These are phyloP conservation scores for Acer yangbiense DNA, from an alignment of 345 rosid species.

Conservation along the genomic window DNA sequence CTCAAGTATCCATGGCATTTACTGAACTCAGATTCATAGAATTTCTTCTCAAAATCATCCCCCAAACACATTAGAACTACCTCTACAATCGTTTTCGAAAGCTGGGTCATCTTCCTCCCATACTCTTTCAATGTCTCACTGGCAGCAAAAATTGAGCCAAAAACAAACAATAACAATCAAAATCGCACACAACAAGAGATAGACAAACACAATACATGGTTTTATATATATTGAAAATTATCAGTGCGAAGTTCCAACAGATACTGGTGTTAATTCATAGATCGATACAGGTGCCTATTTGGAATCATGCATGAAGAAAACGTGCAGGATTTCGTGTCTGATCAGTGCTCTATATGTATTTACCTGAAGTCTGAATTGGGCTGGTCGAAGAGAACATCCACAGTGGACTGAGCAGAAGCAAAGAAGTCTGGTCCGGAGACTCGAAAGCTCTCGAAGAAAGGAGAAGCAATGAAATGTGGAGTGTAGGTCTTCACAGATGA, in stretches of 20 bases:
- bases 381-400: conserved; percentile 6
- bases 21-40: conserved; percentile 22
- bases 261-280: no score
- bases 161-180: background rate
- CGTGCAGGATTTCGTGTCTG: no score
- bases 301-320: no score
- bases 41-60: conserved; percentile 17
- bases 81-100: conserved; percentile 15
- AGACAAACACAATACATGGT: no score
- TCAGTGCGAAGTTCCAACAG: no score
- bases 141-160: background rate
- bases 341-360: no score
- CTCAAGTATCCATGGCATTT: conserved; percentile 33
- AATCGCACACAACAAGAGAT: background rate
- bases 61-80: conserved; percentile 17
- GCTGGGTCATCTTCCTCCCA: conserved; percentile 23
- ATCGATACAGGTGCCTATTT: no score
- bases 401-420: conserved; percentile 21
- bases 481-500: conserved; percentile 20
- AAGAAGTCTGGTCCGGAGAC: conserved; percentile 25
- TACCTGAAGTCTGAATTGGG: conserved; percentile 23
- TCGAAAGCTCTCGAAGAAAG: conserved; percentile 30
- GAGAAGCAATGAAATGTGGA: conserved; percentile 29
- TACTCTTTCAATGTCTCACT: conserved; percentile 26
- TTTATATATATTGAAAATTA: no score